A percentile compares a stretch with the other conserved stretches of the same genome.
phyloP scores from a whole-genome alignment of 2,329 filamentous ascomycete species.

The Aspergillus pseudoterreus region DNA sequence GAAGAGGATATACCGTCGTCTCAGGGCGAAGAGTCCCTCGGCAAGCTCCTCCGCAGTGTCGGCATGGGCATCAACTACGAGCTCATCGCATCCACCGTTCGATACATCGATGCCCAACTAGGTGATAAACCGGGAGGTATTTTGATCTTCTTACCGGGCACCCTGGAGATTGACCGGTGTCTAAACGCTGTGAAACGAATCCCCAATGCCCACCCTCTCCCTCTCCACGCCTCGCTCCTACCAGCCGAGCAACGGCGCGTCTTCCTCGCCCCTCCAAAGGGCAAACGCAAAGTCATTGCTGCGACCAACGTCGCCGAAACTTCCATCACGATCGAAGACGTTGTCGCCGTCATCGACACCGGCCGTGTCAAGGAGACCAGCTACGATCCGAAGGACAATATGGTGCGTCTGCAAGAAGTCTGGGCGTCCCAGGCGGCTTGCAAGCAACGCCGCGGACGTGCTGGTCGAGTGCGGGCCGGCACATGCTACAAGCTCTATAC shows the following conservation, averaged over 20 bases:
- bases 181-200: constrained; percentile 65
- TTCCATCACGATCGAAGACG: constrained; percentile 96
- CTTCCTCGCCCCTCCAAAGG: constrained; percentile 70
- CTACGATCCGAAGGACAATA: constrained; percentile 86
- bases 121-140: constrained; percentile 75
- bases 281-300: constrained; percentile 86
- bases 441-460: constrained; percentile 89
- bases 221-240: constrained; percentile 86
- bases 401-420: constrained; percentile 88
- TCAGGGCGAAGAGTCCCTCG: constrained; percentile 49
- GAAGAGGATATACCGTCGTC: constrained; percentile 42
- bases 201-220: constrained; percentile 70
- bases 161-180: constrained; percentile 83
- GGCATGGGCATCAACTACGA: constrained; percentile 90
- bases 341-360: constrained; percentile 92
- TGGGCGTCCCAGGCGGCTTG: constrained; percentile 94
- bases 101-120: constrained; percentile 75
- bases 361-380: constrained; percentile 95
- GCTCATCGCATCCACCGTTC: constrained; percentile 74
- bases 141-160: constrained; percentile 90
- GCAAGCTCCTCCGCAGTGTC: constrained; percentile 67
- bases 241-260: constrained; percentile 84
- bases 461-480: constrained; percentile 85
- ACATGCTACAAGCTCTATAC: constrained; percentile 96
- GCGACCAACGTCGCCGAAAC: constrained; percentile 98